Conservation (phyloP, 164 flowering plant genomes). For the Magnolia kwangsiensis region DNA sequence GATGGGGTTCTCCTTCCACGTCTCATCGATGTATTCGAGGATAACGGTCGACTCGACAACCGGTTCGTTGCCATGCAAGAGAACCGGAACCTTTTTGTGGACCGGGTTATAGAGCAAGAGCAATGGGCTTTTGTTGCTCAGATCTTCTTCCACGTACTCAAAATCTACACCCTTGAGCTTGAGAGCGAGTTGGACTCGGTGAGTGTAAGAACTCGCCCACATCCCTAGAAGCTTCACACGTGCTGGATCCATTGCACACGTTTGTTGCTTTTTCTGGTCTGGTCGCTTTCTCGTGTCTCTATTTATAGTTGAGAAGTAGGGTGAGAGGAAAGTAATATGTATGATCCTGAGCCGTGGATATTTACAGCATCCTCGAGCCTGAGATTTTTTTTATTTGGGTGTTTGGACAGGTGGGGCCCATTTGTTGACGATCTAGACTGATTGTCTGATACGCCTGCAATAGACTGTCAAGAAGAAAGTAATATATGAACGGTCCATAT, state of each 20-base stretch:
- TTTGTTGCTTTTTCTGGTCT: background rate
- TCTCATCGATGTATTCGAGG: constrained; percentile 27
- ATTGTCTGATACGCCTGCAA: too few relatives aligned
- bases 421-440: too few relatives aligned
- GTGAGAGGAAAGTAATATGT: background rate
- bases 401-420: background rate
- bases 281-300: background rate
- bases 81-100: constrained; percentile 28
- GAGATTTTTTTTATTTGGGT: background rate
- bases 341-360: background rate
- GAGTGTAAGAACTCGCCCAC: constrained; percentile 29
- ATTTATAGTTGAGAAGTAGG: background rate
- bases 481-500: too few relatives aligned
- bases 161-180: constrained; percentile 27
- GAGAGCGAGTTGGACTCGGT: constrained; percentile 24
- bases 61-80: constrained; percentile 16
- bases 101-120: constrained; percentile 23
- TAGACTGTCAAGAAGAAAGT: too few relatives aligned
- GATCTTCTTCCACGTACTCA: constrained; percentile 25
- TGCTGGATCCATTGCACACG: constrained; percentile 17
- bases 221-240: constrained; percentile 19
- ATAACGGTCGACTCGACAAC: constrained; percentile 22
- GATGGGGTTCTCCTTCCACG: constrained; percentile 18
- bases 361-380: background rate
- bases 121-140: constrained; percentile 20